Base-by-base conservation (phyloP, 2,329 filamentous ascomycete genomes). In the Scorias spongiosa region DNA sequence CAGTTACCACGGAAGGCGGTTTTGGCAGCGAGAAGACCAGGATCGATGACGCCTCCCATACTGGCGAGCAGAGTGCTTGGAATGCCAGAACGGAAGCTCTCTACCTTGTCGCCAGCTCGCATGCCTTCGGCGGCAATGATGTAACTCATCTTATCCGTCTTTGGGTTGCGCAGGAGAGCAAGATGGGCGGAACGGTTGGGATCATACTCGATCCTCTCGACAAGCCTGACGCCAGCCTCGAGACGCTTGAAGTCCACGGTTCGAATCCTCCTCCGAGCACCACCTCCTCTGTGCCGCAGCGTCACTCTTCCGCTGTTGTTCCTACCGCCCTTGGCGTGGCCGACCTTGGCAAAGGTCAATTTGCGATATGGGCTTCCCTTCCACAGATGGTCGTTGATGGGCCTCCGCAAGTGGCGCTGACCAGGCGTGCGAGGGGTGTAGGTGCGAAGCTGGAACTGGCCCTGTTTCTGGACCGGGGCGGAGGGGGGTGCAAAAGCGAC, bases 351-450 rank as follows among this genome's bases (percentile, higher is more conserved):
- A 57, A 86, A 84, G 10, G 93, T 98, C 63, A 98, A 73, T 42
- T 80, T 77, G 29, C 84, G 71, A 52, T 82, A 79, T 1, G 91
- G 85, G 45, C 87, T 74, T 46, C 91, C 91, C 66, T 93, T 95
- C 86, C 86, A 96, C 39, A 98, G 69, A 64, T 98, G 91, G 57
- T 95, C 87, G 65, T 96, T 96, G 65, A 95, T 81, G 11, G 91
- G 87, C 38, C 91, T 78, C 63, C 81, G 83, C 51, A 98, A 70
- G 75, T 98, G 91, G 57, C 91, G 80, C 46, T 93, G 65, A 74
- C 91, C 91, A 10, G 89, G 89, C 1, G 91, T 95, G 55, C 86
- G 80, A 30, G 91, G 91, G 63, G 84, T 96, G 65, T 95, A 98
- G 43, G 84, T 91, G 55, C 85, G 80, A 63, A 96, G 62, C 29